Base-by-base conservation (phyloP, 2,329 filamentous ascomycete genomes). In the Akanthomyces dipterigenus region DNA sequence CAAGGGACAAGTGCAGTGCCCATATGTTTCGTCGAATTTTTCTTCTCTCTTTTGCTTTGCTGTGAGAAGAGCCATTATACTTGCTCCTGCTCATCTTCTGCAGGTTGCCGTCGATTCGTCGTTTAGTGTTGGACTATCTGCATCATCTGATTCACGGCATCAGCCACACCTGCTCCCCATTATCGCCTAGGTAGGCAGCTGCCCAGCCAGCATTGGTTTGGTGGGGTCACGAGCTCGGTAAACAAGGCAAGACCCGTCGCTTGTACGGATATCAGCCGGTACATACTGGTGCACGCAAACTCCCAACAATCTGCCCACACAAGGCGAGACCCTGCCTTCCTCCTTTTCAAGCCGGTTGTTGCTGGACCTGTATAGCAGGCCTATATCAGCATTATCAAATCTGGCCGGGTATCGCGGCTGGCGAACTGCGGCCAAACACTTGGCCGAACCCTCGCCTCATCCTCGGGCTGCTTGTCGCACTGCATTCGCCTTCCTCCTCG, bases 201-300 rank as follows among this genome's bases (percentile, higher is more conserved):
- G 43, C 42, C 43, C 54, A 38, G 55, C 55, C 31, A 40, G 36
- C 46, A 58, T 16, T 58, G 43, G 55, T 58, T 58, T 46, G 45
- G 45, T 58, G 55, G 45, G 55, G 55, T 59, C 46, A 59, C 55
- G 46, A 59, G 55, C 55, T 42, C 34, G 34, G 34, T 59, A 50
- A 59, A 59, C 55, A 59, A 42, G 31, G 40, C 36, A 34, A 34
- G 31, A 34, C 54, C 55, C 12, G 55, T 57, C 42, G 34, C 38
- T 26, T 31, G 55, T 18, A 45, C 31, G 2, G 7, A 9, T 5
- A 34, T 9, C 31, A 34, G 31, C n/a, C n/a, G n/a, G n/a, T n/a
- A n/a, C n/a, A n/a, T 34, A 11, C 31, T n/a, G n/a, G n/a, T n/a
- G 18, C 24, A 45, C 31, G 34, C 31, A 59, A 59, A 51, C 18